phyloP scores from a whole-genome alignment of 176 grass and related monocot species.

The Eremochloa ophiuroides region DNA sequence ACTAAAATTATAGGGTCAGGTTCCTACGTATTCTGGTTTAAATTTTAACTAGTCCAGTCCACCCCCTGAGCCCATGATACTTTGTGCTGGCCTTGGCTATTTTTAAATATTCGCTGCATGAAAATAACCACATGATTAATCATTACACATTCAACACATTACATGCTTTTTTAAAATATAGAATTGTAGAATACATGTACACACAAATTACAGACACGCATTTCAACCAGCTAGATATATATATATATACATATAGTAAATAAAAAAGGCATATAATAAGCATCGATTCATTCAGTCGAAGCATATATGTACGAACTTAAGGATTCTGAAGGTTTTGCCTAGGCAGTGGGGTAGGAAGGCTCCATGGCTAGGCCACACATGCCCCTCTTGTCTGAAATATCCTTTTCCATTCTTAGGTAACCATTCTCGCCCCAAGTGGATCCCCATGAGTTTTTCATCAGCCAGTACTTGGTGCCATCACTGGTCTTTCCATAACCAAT shows the following conservation, averaged over 20 bases:
- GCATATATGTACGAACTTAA: background rate
- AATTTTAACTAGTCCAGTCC: no score
- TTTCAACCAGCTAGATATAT: background rate
- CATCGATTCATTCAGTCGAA: background rate
- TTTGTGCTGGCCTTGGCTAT: no score
- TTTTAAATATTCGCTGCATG: no score
- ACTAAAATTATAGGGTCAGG: no score
- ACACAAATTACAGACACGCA: background rate
- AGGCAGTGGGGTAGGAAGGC: background rate
- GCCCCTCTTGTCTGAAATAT: no score
- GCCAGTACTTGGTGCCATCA: background rate
- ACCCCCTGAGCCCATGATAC: no score
- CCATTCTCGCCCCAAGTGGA: constrained; percentile 6
- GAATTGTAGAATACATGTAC: background rate
- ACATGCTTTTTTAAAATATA: background rate
- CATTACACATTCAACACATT: no score
- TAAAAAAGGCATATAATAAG: background rate
- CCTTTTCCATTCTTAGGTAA: constrained; percentile 12
- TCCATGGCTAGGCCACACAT: constrained; percentile 4
- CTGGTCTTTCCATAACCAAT: no score
- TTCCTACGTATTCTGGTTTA: no score
- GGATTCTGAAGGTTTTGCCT: background rate
- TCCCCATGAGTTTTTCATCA: constrained; percentile 36
- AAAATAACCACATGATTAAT: no score
- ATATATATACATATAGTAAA: background rate